Conservation (phyloP, 305 asterid genomes). For the Striga hermonthica region DNA sequence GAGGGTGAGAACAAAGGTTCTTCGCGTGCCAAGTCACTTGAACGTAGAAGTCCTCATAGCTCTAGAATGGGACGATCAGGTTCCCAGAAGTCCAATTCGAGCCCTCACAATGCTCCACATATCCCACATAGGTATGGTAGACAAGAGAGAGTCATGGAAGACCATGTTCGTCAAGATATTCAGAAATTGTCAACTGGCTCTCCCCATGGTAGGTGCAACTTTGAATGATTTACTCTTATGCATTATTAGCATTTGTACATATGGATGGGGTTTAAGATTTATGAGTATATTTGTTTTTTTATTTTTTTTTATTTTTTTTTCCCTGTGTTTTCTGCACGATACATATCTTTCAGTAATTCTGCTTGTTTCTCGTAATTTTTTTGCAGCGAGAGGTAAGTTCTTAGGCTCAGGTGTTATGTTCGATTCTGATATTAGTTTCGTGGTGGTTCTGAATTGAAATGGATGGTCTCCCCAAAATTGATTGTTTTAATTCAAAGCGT, state of each 20-base stretch:
- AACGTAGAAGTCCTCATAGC: slow-evolving; percentile 67
- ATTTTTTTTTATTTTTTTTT: too few relatives aligned
- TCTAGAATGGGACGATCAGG: slow-evolving; percentile 52
- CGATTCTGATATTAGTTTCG: slow-evolving; percentile 71
- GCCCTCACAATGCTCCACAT: slow-evolving; percentile 54
- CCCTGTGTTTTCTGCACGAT: slow-evolving; percentile 8
- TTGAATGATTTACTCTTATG: slow-evolving; percentile 21
- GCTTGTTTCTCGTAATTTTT: slow-evolving; percentile 41
- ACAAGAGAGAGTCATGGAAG: slow-evolving; percentile 69
- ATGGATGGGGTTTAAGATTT: slow-evolving; percentile 24
- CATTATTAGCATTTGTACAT: slow-evolving; percentile 15
- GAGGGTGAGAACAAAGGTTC: slow-evolving; percentile 40
- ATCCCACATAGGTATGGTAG: slow-evolving; percentile 55
- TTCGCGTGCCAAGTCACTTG: slow-evolving; percentile 71
- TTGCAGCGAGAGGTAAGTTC: slow-evolving; percentile 99
- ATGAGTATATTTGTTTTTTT: slow-evolving; percentile 3
- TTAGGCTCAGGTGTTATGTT: slow-evolving; percentile 77
- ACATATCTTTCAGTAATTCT: slow-evolving; percentile 32
- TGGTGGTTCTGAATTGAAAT: slow-evolving; percentile 79
- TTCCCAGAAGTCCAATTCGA: slow-evolving; percentile 46
- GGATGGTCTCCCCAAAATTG: slow-evolving; percentile 51
- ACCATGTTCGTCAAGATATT: slow-evolving; percentile 69
- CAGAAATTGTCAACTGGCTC: slow-evolving; percentile 70
- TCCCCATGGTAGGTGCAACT: slow-evolving; percentile 69
- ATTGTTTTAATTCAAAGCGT: slow-evolving; percentile 45